A percentile compares a stretch with the other conserved stretches of the same genome.
phyloP scores from a whole-genome alignment of 2,329 filamentous ascomycete species.

The Botrytis tulipae region DNA sequence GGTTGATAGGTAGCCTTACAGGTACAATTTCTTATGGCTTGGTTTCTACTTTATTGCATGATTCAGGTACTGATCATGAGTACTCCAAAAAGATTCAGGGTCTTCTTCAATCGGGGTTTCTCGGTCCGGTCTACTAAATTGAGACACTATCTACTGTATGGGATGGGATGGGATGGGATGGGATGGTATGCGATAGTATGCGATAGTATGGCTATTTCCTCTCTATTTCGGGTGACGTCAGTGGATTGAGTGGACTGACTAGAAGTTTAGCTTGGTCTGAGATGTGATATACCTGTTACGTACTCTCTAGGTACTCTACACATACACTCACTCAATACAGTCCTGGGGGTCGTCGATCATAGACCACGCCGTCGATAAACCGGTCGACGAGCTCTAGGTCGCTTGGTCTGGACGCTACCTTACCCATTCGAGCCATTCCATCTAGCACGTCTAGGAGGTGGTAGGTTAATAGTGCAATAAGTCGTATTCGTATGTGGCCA shows the following conservation, averaged over 20 bases:
- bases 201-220: not conserved
- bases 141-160: not conserved
- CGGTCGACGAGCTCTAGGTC: not conserved
- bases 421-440: not conserved
- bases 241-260: not conserved
- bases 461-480: not conserved
- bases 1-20: not conserved
- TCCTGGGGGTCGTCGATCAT: not conserved
- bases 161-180: too few relatives aligned
- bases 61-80: not conserved
- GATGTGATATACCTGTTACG: not conserved
- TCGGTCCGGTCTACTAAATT: not conserved
- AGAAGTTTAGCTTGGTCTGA: not conserved
- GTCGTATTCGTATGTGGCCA: not conserved
- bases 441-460: not conserved
- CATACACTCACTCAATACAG: not conserved
- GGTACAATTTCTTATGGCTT: not conserved
- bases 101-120: not conserved
- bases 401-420: not conserved
- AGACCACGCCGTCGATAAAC: not conserved
- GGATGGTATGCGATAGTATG: too few relatives aligned
- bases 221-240: not conserved
- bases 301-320: not conserved
- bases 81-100: not conserved
- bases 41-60: not conserved